These are phyloP conservation scores for Kwoniella bestiolae DNA, from an alignment of 768 basidiomycete genomes.

Conservation along the genomic window DNA sequence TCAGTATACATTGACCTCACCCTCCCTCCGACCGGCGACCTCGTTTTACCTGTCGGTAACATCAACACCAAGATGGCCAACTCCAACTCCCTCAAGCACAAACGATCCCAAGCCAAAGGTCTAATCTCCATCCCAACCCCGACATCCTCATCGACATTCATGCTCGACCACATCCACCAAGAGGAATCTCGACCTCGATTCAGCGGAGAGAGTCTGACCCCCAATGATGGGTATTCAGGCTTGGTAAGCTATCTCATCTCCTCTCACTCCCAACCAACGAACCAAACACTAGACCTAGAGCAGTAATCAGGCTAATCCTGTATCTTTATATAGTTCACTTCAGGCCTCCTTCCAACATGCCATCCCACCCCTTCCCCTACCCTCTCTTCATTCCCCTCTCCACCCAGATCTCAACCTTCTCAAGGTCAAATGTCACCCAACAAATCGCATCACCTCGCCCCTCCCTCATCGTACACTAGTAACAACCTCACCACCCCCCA, in stretches of 20 bases:
- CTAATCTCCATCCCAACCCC: conserved; percentile 30
- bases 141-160: conserved; percentile 24
- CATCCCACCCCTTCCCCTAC: conserved; percentile 23
- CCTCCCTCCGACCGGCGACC: not conserved
- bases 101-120: conserved; percentile 22
- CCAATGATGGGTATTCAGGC: conserved; percentile 41
- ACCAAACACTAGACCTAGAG: not conserved
- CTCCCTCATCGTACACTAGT: not conserved
- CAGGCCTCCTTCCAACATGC: conserved; percentile 21
- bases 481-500: conserved; percentile 8
- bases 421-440: not conserved
- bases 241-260: conserved; percentile 27
- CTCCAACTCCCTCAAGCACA: conserved; percentile 24
- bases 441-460: not conserved
- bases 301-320: not conserved
- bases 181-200: conserved; percentile 17
- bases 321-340: conserved; percentile 21
- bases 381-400: conserved; percentile 30
- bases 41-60: not conserved
- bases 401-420: conserved; percentile 2
- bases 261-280: not conserved
- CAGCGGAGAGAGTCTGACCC: conserved; percentile 36
- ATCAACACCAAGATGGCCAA: conserved; percentile 12
- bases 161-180: conserved; percentile 12
- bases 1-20: not conserved